Evolutionary conservation across 2,329 filamentous ascomycete species (phyloP).

Genomic region (Bisporella sp.): DNA sequence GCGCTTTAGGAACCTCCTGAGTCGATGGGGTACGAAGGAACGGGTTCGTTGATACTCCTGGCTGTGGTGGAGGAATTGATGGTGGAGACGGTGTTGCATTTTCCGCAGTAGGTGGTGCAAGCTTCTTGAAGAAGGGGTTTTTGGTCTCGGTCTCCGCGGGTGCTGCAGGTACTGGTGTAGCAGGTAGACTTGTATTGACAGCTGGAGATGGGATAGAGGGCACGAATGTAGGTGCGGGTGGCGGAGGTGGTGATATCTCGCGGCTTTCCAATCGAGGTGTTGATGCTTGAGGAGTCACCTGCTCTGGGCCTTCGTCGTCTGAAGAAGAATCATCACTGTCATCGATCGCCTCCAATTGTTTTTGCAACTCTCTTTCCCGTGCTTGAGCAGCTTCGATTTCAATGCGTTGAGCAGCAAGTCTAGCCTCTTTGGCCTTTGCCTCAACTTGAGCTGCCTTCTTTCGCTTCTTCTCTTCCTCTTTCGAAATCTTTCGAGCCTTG

Average conservation of each 20-base stretch:
- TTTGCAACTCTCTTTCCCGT: slow-evolving; percentile 81
- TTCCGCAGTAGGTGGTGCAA: slow-evolving; percentile 39
- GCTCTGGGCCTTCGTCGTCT: slow-evolving; percentile 71
- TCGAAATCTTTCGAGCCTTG: slow-evolving; percentile 86
- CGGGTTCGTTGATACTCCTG: slow-evolving; percentile 79
- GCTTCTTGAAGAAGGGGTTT: slow-evolving; percentile 91
- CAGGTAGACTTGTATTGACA: slow-evolving; percentile 17
- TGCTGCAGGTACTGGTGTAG: slow-evolving; percentile 8
- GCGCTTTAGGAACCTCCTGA: slow-evolving; percentile 39
- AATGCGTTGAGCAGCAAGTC: slow-evolving; percentile 75
- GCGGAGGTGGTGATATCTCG: slow-evolving; percentile 46
- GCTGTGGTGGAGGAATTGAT: slow-evolving; percentile 13
- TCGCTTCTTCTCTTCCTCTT: slow-evolving; percentile 89
- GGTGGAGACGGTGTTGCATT: slow-evolving; percentile 40
- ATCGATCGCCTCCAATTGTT: slow-evolving; percentile 71
- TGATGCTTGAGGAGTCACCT: slow-evolving; percentile 57
- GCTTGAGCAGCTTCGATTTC: slow-evolving; percentile 90
- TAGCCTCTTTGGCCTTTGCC: slow-evolving; percentile 80
- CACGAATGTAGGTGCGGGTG: slow-evolving; percentile 46
- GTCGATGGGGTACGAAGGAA: slow-evolving; percentile 83
- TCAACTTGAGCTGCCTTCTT: slow-evolving; percentile 85
- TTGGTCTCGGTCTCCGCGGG: slow-evolving; percentile 70
- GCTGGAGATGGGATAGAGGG: slow-evolving; percentile 32
- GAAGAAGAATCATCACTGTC: slow-evolving; percentile 73
- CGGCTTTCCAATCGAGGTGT: slow-evolving; percentile 49